Evolutionary conservation across 2,329 filamentous ascomycete genomes (phyloP).

Genomic region (Fusarium liriodendri): DNA sequence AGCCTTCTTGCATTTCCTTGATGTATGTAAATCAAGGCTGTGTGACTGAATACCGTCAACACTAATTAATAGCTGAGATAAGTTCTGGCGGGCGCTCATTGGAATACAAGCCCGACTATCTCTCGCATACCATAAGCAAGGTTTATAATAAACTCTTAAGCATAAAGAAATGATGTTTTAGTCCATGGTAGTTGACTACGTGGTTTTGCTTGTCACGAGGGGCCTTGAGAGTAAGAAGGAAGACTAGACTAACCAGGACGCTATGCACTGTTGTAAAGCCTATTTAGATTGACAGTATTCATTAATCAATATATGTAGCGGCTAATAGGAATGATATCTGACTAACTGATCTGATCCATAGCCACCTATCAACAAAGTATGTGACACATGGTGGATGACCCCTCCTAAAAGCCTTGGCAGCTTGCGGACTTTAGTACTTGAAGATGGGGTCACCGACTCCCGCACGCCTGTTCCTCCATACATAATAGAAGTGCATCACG

Average conservation of each 20-base stretch:
- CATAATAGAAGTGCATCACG: conserved; percentile 65
- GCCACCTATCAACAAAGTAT: neutral
- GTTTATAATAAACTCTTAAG: neutral
- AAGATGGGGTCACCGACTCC: conserved; percentile 27
- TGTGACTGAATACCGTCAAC: neutral
- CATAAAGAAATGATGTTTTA: neutral
- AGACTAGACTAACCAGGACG: no score
- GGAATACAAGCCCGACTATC: neutral
- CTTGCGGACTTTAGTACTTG: conserved; percentile 27
- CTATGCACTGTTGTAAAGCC: neutral
- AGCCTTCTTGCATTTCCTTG: neutral
- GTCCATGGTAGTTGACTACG: neutral
- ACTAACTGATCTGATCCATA: neutral
- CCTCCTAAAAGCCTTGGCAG: no score
- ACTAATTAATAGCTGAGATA: neutral
- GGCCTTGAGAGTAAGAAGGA: neutral
- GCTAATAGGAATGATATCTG: neutral
- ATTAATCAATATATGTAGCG: neutral
- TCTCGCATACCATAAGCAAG: neutral
- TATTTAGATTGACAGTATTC: neutral
- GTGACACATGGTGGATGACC: neutral
- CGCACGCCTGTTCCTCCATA: conserved; percentile 52
- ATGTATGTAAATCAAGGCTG: neutral
- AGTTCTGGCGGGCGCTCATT: neutral
- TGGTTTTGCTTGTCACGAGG: neutral